phyloP scores from a whole-genome alignment of 2,329 filamentous ascomycete genomes.

The Pseudogymnoascus sp. region DNA sequence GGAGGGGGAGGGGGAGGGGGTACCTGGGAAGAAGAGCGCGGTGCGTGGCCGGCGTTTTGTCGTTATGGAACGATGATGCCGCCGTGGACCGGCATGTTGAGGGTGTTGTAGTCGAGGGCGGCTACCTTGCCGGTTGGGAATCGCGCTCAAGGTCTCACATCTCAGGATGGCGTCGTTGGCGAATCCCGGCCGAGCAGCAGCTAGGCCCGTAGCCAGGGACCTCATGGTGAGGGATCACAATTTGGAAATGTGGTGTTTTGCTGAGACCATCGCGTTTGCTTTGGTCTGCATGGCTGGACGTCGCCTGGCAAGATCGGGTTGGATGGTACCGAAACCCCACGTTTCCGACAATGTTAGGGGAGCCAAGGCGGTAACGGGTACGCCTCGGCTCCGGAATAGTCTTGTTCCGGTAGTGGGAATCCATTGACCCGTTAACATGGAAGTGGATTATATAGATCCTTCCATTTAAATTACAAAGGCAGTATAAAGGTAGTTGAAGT shows the following conservation, averaged over 20 bases:
- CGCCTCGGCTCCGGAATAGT: not conserved
- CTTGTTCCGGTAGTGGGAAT: no score
- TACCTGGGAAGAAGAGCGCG: conserved; percentile 39
- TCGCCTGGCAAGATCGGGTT: not conserved
- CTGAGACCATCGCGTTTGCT: not conserved
- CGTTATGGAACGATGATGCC: not conserved
- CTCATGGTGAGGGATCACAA: conserved; percentile 6
- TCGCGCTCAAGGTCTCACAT: conserved; percentile 1
- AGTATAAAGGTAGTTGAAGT: not conserved
- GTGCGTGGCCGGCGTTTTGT: conserved; percentile 24
- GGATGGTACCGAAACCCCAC: not conserved
- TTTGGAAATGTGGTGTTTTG: not conserved
- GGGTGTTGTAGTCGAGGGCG: not conserved
- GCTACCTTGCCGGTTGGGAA: not conserved
- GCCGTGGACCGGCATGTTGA: not conserved
- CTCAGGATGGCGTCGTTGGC: conserved; percentile 1
- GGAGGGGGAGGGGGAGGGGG: not conserved
- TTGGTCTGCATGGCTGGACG: not conserved
- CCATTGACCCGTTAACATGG: no score
- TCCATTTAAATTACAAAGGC: no score
- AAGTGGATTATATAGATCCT: no score
- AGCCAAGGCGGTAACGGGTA: not conserved
- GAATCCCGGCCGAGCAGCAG: not conserved
- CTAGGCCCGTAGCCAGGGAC: not conserved
- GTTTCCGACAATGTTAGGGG: not conserved